phyloP scores from a whole-genome alignment of 345 rosid genomes.

The Viola odorata region DNA sequence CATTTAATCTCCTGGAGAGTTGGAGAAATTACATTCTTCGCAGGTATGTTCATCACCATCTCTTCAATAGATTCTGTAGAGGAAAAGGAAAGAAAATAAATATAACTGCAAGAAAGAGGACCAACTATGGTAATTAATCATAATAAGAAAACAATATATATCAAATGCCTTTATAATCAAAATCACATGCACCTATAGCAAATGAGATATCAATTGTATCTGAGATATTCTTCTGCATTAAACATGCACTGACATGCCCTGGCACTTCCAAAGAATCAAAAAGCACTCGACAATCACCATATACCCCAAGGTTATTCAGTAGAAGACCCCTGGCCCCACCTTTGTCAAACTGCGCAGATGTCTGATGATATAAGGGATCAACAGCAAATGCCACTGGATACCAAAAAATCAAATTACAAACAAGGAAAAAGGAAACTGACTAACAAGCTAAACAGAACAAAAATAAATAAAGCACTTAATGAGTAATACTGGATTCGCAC shows the following conservation, averaged over 20 bases:
- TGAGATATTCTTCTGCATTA: conserved; percentile 30
- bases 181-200: conserved; percentile 48
- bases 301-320: conserved; percentile 85
- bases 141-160: too few species aligned
- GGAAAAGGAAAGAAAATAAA: not conserved
- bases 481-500: not conserved
- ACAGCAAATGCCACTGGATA: conserved; percentile 83
- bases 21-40: conserved; percentile 72
- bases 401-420: conserved; percentile 15
- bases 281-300: conserved; percentile 79
- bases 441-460: conserved; percentile 7
- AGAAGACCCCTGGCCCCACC: conserved; percentile 93
- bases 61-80: conserved; percentile 57
- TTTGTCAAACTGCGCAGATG: conserved; percentile 96
- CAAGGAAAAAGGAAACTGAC: conserved; percentile 8
- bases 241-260: conserved; percentile 46
- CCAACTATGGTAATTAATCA: too few species aligned
- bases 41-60: conserved; percentile 58
- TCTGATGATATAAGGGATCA: conserved; percentile 95
- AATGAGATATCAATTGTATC: conserved; percentile 74
- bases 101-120: too few species aligned
- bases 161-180: conserved; percentile 1
- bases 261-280: conserved; percentile 88
- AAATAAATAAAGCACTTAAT: too few species aligned
- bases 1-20: conserved; percentile 49